These are phyloP conservation scores for Tuber microsphaerosporum DNA, from an alignment of 495 filamentous ascomycete species.

Conservation along the genomic window DNA sequence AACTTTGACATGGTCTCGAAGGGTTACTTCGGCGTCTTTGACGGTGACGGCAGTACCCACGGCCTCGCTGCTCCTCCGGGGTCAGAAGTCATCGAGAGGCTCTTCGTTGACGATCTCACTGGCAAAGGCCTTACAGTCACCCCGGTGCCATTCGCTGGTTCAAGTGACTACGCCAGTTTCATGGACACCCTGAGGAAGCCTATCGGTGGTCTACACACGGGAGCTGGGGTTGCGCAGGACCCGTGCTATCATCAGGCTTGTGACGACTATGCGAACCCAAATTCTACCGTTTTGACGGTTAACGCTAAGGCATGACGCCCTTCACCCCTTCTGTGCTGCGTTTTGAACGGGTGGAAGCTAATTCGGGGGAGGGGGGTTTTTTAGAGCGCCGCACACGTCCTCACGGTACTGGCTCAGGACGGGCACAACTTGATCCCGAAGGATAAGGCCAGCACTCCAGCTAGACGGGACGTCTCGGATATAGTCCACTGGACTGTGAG, in stretches of 20 bases:
- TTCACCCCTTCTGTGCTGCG: not conserved
- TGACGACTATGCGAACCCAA: slow-evolving; percentile 45
- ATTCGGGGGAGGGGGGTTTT: not conserved
- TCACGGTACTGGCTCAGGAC: slow-evolving; percentile 43
- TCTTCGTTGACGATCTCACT: slow-evolving; percentile 42
- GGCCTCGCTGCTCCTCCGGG: slow-evolving; percentile 40
- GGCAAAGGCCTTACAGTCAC: slow-evolving; percentile 41
- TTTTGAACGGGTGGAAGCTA: not conserved
- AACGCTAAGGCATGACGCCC: slow-evolving; percentile 41
- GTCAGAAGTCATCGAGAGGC: slow-evolving; percentile 41
- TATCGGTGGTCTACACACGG: slow-evolving; percentile 46
- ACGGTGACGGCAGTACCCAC: slow-evolving; percentile 44
- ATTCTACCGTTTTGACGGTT: slow-evolving; percentile 43
- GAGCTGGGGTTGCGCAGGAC: slow-evolving; percentile 44
- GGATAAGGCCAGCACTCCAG: slow-evolving; percentile 3
- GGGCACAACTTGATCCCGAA: slow-evolving; percentile 45
- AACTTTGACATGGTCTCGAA: slow-evolving; percentile 49
- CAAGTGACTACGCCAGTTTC: slow-evolving; percentile 47
- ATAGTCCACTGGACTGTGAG: slow-evolving; percentile 23
- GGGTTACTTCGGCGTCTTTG: slow-evolving; percentile 45
- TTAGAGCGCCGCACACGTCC: slow-evolving; percentile 45
- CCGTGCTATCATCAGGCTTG: slow-evolving; percentile 48
- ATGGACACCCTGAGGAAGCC: slow-evolving; percentile 42
- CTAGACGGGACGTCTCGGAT: not conserved
- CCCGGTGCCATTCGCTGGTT: slow-evolving; percentile 43